phyloP scores from a whole-genome alignment of 192 early-diverging fungal species.

The Rhizophagus sp. region DNA sequence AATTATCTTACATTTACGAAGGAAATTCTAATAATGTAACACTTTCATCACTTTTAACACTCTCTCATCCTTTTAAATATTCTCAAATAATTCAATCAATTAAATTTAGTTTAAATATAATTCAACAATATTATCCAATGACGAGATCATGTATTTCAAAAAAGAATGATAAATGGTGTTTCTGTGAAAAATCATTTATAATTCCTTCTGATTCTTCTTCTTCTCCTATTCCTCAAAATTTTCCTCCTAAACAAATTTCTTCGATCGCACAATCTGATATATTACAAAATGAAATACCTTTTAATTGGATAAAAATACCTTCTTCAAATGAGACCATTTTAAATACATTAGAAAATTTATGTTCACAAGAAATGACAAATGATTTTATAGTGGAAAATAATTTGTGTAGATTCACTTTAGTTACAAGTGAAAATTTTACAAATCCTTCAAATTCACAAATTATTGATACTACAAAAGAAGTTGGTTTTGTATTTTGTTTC shows the following conservation, averaged over 20 bases:
- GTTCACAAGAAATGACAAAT: not conserved
- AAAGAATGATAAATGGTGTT: not conserved
- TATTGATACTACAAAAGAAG: not conserved
- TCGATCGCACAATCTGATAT: too few species aligned
- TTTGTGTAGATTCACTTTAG: not conserved
- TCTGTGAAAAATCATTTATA: not conserved
- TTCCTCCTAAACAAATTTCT: too few species aligned
- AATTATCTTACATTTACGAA: not conserved
- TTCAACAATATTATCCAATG: not conserved
- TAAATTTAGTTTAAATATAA: not conserved
- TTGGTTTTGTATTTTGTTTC: not conserved
- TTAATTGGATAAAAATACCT: not conserved
- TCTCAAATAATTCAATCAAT: not conserved
- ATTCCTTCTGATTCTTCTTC: too few species aligned
- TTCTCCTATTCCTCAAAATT: too few species aligned
- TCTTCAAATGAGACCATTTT: not conserved
- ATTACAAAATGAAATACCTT: not conserved
- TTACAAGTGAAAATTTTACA: not conserved
- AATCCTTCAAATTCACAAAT: not conserved
- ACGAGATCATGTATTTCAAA: not conserved
- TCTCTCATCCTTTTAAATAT: not conserved
- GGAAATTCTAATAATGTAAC: not conserved
- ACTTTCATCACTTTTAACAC: not conserved
- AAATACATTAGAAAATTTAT: not conserved
- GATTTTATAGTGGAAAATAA: not conserved